Conservation (phyloP, 257 asterid genomes). For the Capsicum baccatum region DNA sequence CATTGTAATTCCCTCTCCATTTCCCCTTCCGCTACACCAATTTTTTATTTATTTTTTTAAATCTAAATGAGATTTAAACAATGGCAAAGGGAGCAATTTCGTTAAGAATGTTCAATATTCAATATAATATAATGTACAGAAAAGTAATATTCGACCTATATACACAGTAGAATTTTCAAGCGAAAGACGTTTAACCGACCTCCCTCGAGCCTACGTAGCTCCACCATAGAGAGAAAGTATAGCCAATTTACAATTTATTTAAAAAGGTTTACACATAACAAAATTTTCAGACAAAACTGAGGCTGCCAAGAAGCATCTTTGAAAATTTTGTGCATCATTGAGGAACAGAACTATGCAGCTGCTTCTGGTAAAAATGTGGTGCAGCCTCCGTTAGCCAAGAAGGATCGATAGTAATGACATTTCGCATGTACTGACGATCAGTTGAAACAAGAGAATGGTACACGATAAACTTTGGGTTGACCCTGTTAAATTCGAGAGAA, state of each 20-base stretch:
- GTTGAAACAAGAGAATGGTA: conserved; percentile 90
- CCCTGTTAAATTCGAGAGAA: conserved; percentile 52
- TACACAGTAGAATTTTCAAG: neutral
- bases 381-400: conserved; percentile 90
- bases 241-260: neutral
- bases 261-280: neutral
- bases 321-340: conserved; percentile 40
- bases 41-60: no score
- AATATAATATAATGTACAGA: neutral
- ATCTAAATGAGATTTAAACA: neutral
- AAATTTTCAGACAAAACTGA: neutral
- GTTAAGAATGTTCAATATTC: neutral
- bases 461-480: conserved; percentile 88
- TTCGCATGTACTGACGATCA: conserved; percentile 95
- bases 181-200: neutral
- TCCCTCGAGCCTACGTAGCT: neutral
- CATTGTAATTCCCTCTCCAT: no score
- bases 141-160: neutral
- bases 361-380: conserved; percentile 85
- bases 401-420: conserved; percentile 83
- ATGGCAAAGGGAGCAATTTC: neutral
- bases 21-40: no score
- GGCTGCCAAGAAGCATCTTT: neutral
- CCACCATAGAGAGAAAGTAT: neutral
- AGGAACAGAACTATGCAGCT: conserved; percentile 49